A percentile compares a stretch with the other conserved stretches of the same genome.
Evolutionary conservation across 2,329 filamentous ascomycete species (phyloP).

Genomic region (Cytospora mali): DNA sequence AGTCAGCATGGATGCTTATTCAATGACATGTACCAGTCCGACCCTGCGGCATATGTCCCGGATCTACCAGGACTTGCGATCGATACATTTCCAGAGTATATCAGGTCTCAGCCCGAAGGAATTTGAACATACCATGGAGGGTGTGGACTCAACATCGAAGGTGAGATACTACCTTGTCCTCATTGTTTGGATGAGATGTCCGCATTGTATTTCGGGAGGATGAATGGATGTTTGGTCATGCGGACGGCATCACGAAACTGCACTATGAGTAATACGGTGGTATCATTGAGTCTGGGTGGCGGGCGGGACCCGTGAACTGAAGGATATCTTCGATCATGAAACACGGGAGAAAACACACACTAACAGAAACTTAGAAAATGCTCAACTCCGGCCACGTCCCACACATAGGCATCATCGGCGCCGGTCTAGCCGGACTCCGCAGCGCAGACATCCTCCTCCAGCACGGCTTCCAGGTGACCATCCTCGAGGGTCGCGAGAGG

Average conservation of each 20-base stretch:
- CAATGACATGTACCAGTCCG: constrained; percentile 51
- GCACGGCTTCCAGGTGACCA: constrained; percentile 66
- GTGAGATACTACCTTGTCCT: constrained; percentile 8
- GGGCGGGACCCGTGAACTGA: background rate
- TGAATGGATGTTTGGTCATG: background rate
- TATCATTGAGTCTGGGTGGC: background rate
- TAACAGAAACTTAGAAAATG: constrained; percentile 30
- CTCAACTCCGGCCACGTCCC: constrained; percentile 40
- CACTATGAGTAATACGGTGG: background rate
- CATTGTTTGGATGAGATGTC: background rate
- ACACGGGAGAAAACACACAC: background rate
- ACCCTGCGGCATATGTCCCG: constrained; percentile 47
- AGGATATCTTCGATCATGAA: background rate
- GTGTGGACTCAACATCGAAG: background rate
- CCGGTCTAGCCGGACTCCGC: constrained; percentile 70
- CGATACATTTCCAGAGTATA: constrained; percentile 43
- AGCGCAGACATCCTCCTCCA: constrained; percentile 69
- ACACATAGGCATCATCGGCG: constrained; percentile 69
- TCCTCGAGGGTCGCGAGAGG: constrained; percentile 69
- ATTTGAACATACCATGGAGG: background rate
- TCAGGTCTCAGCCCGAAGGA: constrained; percentile 39
- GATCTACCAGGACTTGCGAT: constrained; percentile 53
- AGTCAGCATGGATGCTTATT: constrained; percentile 53
- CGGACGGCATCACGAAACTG: background rate
- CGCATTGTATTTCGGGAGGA: background rate